These are phyloP conservation scores for Wickerhamiella parazyma DNA, from an alignment of 805 yeast species.

Conservation along the genomic window DNA sequence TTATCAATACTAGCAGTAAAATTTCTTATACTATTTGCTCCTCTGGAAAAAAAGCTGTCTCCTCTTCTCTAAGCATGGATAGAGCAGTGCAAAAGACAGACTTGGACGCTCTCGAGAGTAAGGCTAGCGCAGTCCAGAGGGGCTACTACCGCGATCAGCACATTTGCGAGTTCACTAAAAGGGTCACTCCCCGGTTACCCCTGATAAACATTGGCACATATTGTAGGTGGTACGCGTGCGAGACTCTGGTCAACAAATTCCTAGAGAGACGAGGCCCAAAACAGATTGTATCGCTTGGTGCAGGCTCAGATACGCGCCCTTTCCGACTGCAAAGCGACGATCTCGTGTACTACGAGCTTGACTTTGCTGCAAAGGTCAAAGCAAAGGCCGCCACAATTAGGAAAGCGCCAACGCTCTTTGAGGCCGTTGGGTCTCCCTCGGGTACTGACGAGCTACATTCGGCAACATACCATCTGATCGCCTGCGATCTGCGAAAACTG, in stretches of 20 bases:
- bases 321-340: constrained; percentile 33
- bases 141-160: constrained; percentile 36
- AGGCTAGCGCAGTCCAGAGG: constrained; percentile 32
- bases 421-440: constrained; percentile 17
- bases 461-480: constrained; percentile 37
- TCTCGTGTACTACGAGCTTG: constrained; percentile 45
- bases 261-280: constrained; percentile 19
- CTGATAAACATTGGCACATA: constrained; percentile 51
- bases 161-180: constrained; percentile 15
- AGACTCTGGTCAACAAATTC: constrained; percentile 30
- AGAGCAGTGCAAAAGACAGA: constrained; percentile 42
- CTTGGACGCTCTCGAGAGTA: constrained; percentile 44
- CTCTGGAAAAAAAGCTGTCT: no score
- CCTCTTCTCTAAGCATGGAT: constrained; percentile 10
- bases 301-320: constrained; percentile 66
- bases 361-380: constrained; percentile 41
- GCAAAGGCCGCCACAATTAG: constrained; percentile 40
- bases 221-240: constrained; percentile 35
- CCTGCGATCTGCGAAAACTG: constrained; percentile 39
- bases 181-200: constrained; percentile 34
- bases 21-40: no score
- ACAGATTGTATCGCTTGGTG: constrained; percentile 58
- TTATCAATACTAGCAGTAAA: no score
- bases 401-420: constrained; percentile 22
- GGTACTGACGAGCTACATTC: constrained; percentile 16